Conservation (phyloP, 208 protist species). For the Tritrichomonas foetus region DNA sequence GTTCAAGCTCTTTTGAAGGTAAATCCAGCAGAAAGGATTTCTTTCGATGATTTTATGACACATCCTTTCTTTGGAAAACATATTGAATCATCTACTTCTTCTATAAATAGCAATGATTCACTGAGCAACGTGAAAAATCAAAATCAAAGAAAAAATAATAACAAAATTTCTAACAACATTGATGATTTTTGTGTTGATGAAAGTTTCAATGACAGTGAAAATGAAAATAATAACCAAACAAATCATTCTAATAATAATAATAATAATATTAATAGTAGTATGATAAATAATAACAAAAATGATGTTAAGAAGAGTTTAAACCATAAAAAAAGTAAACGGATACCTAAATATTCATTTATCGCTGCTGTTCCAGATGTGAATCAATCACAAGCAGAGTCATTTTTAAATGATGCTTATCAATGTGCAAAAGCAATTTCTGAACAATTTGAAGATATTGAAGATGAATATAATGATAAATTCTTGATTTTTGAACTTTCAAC, state of each 20-base stretch:
- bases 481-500: background rate
- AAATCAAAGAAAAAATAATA: background rate
- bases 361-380: background rate
- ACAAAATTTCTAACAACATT: too few relatives aligned
- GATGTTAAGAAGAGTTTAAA: too few relatives aligned
- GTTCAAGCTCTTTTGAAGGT: background rate
- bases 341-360: background rate
- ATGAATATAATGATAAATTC: too few relatives aligned
- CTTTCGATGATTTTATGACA: background rate
- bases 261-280: too few relatives aligned
- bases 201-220: too few relatives aligned
- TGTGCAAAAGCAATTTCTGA: background rate
- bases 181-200: too few relatives aligned
- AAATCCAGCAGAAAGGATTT: background rate
- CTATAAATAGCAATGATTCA: too few relatives aligned
- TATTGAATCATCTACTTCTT: background rate
- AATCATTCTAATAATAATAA: too few relatives aligned
- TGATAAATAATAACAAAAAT: too few relatives aligned
- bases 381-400: background rate
- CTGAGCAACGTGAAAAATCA: too few relatives aligned
- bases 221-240: too few relatives aligned
- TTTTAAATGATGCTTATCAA: background rate
- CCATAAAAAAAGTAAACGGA: background rate
- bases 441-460: background rate
- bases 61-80: background rate